A percentile compares a stretch with the other conserved stretches of the same genome.
phyloP scores from a whole-genome alignment of 2,329 filamentous ascomycete species.

The Pseudogymnoascus sp. region DNA sequence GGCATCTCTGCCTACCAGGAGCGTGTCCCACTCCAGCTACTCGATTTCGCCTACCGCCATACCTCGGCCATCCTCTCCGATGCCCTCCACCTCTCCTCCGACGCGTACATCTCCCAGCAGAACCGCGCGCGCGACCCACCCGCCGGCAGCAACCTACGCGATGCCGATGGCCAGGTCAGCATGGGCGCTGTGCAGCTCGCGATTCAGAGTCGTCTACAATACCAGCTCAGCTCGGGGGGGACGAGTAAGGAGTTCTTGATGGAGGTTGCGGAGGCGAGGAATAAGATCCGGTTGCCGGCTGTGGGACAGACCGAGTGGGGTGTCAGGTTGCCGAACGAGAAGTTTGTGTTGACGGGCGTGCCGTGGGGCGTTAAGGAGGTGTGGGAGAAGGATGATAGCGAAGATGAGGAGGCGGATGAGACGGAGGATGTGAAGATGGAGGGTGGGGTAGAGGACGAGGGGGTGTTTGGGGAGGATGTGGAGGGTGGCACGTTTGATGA shows the following conservation, averaged over 20 bases:
- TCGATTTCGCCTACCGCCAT: slow-evolving; percentile 83
- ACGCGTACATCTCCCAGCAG: slow-evolving; percentile 51
- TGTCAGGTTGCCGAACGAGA: slow-evolving; percentile 57
- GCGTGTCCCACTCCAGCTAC: slow-evolving; percentile 72
- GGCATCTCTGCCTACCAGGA: slow-evolving; percentile 75
- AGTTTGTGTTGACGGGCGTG: slow-evolving; percentile 59
- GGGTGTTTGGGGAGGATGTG: slow-evolving; percentile 32
- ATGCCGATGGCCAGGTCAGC: slow-evolving; percentile 40
- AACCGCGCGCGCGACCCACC: slow-evolving; percentile 28
- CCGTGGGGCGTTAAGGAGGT: slow-evolving; percentile 57
- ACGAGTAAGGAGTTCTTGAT: slow-evolving; percentile 68
- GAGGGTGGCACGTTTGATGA: slow-evolving; percentile 38
- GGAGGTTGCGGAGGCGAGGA: slow-evolving; percentile 65
- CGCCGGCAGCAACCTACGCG: slow-evolving; percentile 24
- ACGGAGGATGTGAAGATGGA: slow-evolving; percentile 32
- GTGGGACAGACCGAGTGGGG: slow-evolving; percentile 61
- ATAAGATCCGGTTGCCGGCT: slow-evolving; percentile 57
- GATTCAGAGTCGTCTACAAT: slow-evolving; percentile 59
- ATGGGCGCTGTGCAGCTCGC: slow-evolving; percentile 65
- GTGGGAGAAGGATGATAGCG: slow-evolving; percentile 43
- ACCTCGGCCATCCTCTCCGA: slow-evolving; percentile 65
- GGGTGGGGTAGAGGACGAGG: slow-evolving; percentile 32
- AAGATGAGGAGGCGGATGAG: slow-evolving; percentile 36
- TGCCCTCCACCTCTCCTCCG: slow-evolving; percentile 59
- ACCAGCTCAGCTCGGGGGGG: slow-evolving; percentile 58